Base-by-base conservation (phyloP, 176 grass and related monocot genomes). In the Rhynchospora breviuscula region DNA sequence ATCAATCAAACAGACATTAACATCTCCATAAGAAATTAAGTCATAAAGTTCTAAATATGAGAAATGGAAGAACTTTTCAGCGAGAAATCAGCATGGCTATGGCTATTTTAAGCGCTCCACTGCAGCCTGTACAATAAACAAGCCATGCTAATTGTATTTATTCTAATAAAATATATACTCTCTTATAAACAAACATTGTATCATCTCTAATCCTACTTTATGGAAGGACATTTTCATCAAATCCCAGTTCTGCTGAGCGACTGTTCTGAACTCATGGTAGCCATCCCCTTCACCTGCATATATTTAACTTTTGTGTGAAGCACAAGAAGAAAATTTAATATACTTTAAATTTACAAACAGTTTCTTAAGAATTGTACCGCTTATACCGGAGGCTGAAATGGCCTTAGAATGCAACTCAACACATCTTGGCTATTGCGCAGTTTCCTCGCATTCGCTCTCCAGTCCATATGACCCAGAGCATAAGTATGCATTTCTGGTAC, bases 151-250 rank as follows among this genome's bases (percentile, higher is more conserved):
- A 19, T 68, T 60, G 61, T 84, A 49, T 77, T 3, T 29, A 90
- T 84, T 74, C 60, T 86, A 82, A 90, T 81, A 63, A 11, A 86
- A 40, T 2, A 51, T 47, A 71, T 80, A 17, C 2, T 62, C 15
- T 1, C 6, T 6, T 61, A 59, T 10, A 67, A 21, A 17, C 40
- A 63, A 58, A 82, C 65, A 84, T 79, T 81, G n/a, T 58, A 47
- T 64, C 12, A 66, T 87, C 1, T 59, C 15, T 19, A 2, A 11
- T 23, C 89, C 73, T 95, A 99, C 96, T 90, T 87, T 81, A 75
- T 95, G 88, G 85, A 93, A 99, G 48, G 79, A 93, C 25, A 81
- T 57, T 82, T 89, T 90, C 96, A 99, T 95, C 80, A 11, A 84
- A 44, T 90, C 88, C 92, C 92, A 95, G 84, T 93, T 91, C 7